A percentile compares a stretch with the other conserved stretches of the same genome.
Conservation (phyloP, 345 rosid genomes). For the Mallotus nudiflorus region DNA sequence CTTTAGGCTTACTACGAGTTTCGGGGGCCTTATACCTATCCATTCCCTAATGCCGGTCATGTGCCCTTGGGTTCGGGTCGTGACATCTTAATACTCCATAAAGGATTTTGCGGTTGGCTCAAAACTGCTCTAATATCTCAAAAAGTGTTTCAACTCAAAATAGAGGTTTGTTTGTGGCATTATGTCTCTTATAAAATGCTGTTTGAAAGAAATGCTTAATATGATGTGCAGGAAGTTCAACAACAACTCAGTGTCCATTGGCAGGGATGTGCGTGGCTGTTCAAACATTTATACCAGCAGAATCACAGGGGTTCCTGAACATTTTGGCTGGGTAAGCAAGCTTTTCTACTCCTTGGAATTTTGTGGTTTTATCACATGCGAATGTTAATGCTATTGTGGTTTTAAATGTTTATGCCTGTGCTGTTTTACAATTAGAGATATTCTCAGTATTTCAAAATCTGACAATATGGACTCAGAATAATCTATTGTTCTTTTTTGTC, state of each 20-base stretch:
- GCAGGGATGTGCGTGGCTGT: conserved; percentile 95
- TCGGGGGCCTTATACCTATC: too few species aligned
- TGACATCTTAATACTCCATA: conserved; percentile 55
- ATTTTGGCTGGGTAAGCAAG: conserved; percentile 71
- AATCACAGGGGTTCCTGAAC: conserved; percentile 70
- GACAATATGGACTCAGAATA: too few species aligned
- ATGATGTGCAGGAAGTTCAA: neutral
- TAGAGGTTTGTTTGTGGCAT: conserved; percentile 48
- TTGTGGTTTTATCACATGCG: neutral
- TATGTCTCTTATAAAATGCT: neutral
- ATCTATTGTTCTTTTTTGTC: too few species aligned
- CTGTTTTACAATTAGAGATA: neutral
- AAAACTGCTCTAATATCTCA: conserved; percentile 35
- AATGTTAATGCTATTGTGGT: neutral
- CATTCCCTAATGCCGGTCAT: too few species aligned
- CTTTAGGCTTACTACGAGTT: too few species aligned
- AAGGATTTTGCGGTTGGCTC: conserved; percentile 51
- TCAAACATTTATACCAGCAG: conserved; percentile 68
- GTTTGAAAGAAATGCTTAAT: neutral
- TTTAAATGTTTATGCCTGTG: neutral
- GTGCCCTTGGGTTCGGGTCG: too few species aligned
- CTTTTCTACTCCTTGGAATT: neutral
- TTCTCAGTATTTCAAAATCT: neutral
- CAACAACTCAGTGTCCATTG: conserved; percentile 13
- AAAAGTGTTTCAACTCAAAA: conserved; percentile 40